These are phyloP conservation scores for Zychaea mexicana DNA, from an alignment of 371 early-diverging fungal genomes.

Conservation along the genomic window DNA sequence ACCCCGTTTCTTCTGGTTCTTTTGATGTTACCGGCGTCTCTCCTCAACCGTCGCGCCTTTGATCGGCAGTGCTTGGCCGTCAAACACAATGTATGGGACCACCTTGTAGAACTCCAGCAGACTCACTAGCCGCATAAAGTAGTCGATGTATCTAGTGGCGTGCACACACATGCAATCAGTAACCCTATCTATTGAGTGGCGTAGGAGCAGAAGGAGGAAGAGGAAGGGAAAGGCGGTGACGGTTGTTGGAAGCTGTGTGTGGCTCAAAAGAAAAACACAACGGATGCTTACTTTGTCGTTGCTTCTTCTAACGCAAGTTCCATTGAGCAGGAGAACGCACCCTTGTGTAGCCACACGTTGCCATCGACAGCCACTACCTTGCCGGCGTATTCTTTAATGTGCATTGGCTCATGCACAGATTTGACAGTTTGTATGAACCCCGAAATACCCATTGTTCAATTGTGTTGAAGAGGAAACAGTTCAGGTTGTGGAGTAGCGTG, in stretches of 20 bases:
- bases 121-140: conserved; percentile 72
- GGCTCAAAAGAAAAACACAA: too few species aligned
- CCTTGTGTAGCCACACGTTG: conserved; percentile 93
- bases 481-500: not conserved
- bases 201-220: too few species aligned
- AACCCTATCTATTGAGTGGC: too few species aligned
- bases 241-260: too few species aligned
- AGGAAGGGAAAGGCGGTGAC: too few species aligned
- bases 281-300: conserved; percentile 22
- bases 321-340: conserved; percentile 78
- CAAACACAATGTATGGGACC: conserved; percentile 93
- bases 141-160: conserved; percentile 76
- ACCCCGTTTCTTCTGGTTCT: not conserved
- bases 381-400: conserved; percentile 70
- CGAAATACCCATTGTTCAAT: conserved; percentile 78
- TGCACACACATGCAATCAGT: too few species aligned
- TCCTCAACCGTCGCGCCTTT: conserved; percentile 81
- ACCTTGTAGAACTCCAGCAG: conserved; percentile 75
- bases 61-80: conserved; percentile 91
- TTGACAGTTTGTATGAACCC: conserved; percentile 82
- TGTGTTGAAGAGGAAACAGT: not conserved
- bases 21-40: conserved; percentile 53
- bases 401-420: conserved; percentile 65
- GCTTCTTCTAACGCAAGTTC: conserved; percentile 64
- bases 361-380: conserved; percentile 87